Evolutionary conservation across 805 yeast species (phyloP), one percentile per base, ranked within the genome.

Genomic region (Kodamaea sagamina): DNA sequence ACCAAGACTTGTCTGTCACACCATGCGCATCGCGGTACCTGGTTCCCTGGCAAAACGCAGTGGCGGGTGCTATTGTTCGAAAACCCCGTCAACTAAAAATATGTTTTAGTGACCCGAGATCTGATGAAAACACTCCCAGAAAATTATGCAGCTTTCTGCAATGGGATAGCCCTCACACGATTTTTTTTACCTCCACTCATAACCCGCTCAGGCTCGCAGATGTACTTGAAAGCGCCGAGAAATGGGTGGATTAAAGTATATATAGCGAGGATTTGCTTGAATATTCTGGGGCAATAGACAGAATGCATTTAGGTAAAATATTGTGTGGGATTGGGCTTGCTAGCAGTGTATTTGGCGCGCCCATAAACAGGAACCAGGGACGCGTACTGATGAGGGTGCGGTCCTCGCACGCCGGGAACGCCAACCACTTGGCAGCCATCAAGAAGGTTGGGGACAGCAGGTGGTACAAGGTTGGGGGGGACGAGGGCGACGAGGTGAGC

Each of bases 361-460:
- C 34, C 6, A 9, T 29, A 3, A 17, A 29, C 17, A 6, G 8
- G 8, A 8, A 21, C 24, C 8, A 6, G 24, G 24, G 24, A 6
- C 6, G 8, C 8, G 24, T 21, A 8, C 24, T 29, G 2, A 12
- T 38, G 6, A 32, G 6, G 26, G 17, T 40, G 10, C 9, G 36
- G 25, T 40, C 43, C 4, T 32, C 43, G 12, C 43, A 32, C 21
- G 43, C 43, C 4, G 43, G 43, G 3, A 19, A 40, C 19, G 43
- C 34, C 9, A 24, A 40, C 34, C 43, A 40, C 19, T 32, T 40
- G 18, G 43, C 43, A 11, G 37, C 31, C 11, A 24, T 40, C 34
- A 40, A 26, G 19, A 40, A 40, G 34, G 25, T 32, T 6, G 12
- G 6, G 25, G 36, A 21, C 13, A 8, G 18, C 15, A 13, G 15